phyloP scores from a whole-genome alignment of 441 rosid species.

The Corymbia citriodora region DNA sequence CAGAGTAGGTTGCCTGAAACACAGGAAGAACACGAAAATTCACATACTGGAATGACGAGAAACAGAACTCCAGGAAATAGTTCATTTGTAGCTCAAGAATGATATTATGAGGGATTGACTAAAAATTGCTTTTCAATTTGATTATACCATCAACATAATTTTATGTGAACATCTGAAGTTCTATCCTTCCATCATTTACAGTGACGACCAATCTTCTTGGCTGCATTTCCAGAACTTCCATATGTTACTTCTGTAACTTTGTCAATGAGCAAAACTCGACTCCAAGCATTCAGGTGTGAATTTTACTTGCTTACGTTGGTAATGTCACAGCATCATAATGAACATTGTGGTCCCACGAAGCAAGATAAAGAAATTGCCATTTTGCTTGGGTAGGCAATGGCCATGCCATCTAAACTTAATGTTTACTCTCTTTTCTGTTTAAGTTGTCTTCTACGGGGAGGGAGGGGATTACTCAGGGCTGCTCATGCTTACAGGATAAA shows the following conservation, averaged over 20 bases:
- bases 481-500: background rate
- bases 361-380: background rate
- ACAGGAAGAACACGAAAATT: background rate
- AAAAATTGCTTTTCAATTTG: background rate
- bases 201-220: background rate
- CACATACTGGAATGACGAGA: background rate
- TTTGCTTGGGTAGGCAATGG: background rate
- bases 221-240: background rate
- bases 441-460: background rate
- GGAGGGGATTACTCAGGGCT: background rate
- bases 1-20: slow-evolving; percentile 34
- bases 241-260: background rate
- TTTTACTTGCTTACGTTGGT: background rate
- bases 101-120: background rate
- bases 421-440: background rate
- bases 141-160: background rate
- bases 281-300: background rate
- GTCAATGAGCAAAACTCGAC: background rate
- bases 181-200: background rate
- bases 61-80: background rate
- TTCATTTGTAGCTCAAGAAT: background rate
- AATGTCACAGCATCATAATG: background rate
- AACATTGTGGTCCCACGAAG: background rate
- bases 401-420: background rate
- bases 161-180: background rate